Evolutionary conservation across 306 rosid genomes (phyloP).

Genomic region (Ormosia emarginata): DNA sequence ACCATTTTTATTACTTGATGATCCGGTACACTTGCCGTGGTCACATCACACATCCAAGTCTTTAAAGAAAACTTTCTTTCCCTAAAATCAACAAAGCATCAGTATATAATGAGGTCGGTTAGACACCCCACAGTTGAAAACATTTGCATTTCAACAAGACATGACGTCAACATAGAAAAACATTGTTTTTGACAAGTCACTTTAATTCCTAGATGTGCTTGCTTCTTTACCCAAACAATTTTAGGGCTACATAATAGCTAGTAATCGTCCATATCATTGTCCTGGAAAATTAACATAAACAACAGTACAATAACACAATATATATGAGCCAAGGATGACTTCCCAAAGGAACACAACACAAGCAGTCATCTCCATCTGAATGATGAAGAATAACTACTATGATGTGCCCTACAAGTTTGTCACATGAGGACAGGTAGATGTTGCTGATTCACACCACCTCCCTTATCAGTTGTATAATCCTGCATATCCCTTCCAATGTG

Average conservation of each 20-base stretch:
- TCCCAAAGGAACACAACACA: slow-evolving; percentile 41
- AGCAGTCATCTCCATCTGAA: slow-evolving; percentile 6
- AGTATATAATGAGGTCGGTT: neutral
- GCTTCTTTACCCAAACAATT: slow-evolving; percentile 3
- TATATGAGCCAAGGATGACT: slow-evolving; percentile 79
- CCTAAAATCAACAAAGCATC: neutral
- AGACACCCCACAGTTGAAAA: neutral
- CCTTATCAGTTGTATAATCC: slow-evolving; percentile 23
- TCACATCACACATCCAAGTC: neutral
- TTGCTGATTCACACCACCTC: slow-evolving; percentile 35
- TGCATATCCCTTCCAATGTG: slow-evolving; percentile 31
- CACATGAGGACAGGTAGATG: slow-evolving; percentile 33
- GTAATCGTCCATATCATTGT: slow-evolving; percentile 14
- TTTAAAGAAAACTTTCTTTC: neutral
- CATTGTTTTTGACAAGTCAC: slow-evolving; percentile 12
- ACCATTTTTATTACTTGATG: too few species aligned
- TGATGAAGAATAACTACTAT: slow-evolving; percentile 22
- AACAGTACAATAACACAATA: neutral
- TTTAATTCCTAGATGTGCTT: neutral
- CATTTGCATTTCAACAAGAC: neutral
- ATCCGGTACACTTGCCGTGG: too few species aligned
- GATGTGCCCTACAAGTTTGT: slow-evolving; percentile 12
- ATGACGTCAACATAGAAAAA: slow-evolving; percentile 1
- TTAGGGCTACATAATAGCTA: slow-evolving; percentile 4
- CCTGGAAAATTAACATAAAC: slow-evolving; percentile 11